Conservation (phyloP, 2,329 filamentous ascomycete species). For the Fusarium sp. region DNA sequence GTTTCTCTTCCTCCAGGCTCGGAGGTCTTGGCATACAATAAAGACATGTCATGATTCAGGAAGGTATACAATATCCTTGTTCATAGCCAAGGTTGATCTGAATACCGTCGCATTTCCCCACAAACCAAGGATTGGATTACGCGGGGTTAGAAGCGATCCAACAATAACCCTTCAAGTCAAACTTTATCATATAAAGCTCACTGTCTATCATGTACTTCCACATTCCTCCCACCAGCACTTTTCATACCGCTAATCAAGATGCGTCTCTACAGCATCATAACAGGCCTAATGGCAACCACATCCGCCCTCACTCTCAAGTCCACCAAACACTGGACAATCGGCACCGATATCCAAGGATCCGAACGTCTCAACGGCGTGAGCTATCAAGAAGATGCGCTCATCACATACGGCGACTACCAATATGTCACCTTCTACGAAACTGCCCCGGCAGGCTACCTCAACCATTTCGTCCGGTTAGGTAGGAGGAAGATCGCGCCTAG, state of each 20-base stretch:
- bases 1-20: no score
- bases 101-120: not conserved
- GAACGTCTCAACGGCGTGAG: conserved; percentile 34
- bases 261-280: not conserved
- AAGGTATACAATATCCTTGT: not conserved
- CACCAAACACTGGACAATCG: conserved; percentile 23
- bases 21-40: accelerated
- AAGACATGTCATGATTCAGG: not conserved
- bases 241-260: not conserved
- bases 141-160: not conserved
- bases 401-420: conserved; percentile 30
- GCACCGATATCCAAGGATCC: conserved; percentile 29
- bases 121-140: not conserved
- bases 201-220: not conserved
- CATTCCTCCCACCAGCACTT: accelerated
- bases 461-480: conserved; percentile 27
- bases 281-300: conserved; percentile 5
- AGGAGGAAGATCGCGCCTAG: conserved; percentile 9
- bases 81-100: not conserved
- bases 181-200: not conserved
- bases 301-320: conserved; percentile 24
- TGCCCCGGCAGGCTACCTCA: conserved; percentile 13
- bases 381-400: conserved; percentile 33
- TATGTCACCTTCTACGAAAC: conserved; percentile 37
- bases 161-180: not conserved